Evolutionary conservation across 108 stramenopile species (phyloP).

Genomic region (Nitzschia inconspicua): DNA sequence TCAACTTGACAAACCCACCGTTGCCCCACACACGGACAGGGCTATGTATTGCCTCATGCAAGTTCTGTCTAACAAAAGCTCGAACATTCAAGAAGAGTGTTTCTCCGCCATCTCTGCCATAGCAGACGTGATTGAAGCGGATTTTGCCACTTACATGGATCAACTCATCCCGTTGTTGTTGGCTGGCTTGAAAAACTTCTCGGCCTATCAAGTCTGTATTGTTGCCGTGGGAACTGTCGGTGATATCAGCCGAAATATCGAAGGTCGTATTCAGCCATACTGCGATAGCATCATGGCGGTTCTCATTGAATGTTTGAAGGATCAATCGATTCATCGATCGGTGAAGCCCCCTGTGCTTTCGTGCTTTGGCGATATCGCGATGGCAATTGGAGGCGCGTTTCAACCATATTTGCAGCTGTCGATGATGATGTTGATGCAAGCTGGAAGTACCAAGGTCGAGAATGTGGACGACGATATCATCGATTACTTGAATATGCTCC

Average conservation of each 20-base stretch:
- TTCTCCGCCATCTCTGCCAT: conserved; percentile 88
- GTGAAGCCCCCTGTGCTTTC: conserved; percentile 95
- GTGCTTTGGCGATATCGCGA: conserved; percentile 95
- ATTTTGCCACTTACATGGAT: conserved; percentile 91
- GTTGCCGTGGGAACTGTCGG: conserved; percentile 92
- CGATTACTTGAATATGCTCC: conserved; percentile 88
- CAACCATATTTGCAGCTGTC: conserved; percentile 89
- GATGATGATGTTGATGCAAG: conserved; percentile 89
- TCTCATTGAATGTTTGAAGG: conserved; percentile 83
- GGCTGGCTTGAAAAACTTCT: conserved; percentile 82
- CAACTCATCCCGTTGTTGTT: conserved; percentile 80
- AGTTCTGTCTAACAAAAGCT: conserved; percentile 83
- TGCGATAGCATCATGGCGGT: conserved; percentile 91
- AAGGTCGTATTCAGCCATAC: conserved; percentile 77
- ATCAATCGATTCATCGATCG: conserved; percentile 72
- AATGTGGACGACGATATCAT: conserved; percentile 95
- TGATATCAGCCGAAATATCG: conserved; percentile 89
- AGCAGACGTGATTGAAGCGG: conserved; percentile 76
- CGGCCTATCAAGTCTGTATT: conserved; percentile 90
- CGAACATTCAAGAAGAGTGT: conserved; percentile 92
- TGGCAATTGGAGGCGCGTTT: conserved; percentile 87
- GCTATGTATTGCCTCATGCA: conserved; percentile 85
- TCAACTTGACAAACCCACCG: conserved; percentile 68
- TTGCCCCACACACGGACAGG: conserved; percentile 71
- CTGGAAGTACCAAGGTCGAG: conserved; percentile 71